A percentile compares a stretch with the other conserved stretches of the same genome.
These are phyloP conservation scores for Blumeria graminis DNA, from an alignment of 2,329 filamentous ascomycete genomes.

Conservation along the genomic window DNA sequence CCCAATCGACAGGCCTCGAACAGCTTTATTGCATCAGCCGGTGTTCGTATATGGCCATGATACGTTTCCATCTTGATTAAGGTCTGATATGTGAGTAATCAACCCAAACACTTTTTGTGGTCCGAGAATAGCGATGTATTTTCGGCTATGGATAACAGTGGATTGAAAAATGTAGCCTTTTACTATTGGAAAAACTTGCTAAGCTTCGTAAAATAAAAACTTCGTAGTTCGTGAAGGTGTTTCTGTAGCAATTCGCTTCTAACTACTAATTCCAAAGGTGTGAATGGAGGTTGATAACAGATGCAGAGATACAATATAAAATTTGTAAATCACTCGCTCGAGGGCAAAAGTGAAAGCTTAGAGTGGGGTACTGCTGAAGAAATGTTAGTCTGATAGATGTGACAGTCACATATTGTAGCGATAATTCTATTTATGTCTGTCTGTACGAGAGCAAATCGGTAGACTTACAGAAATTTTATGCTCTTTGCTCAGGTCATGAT, in stretches of 20 bases:
- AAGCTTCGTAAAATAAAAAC: background rate
- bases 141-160: background rate
- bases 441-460: too few relatives aligned
- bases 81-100: background rate
- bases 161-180: background rate
- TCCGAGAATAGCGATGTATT: background rate
- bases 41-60: slow-evolving; percentile 82
- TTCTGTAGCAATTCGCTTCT: background rate
- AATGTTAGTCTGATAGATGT: too few relatives aligned
- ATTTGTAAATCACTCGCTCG: too few relatives aligned
- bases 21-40: slow-evolving; percentile 89
- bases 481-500: too few relatives aligned
- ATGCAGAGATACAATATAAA: too few relatives aligned
- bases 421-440: too few relatives aligned
- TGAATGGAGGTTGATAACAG: too few relatives aligned
- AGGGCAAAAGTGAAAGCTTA: too few relatives aligned
- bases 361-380: too few relatives aligned
- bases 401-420: too few relatives aligned
- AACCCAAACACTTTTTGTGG: background rate
- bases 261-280: too few relatives aligned
- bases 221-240: background rate
- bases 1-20: slow-evolving; percentile 90
- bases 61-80: slow-evolving; percentile 65
- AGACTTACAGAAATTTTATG: too few relatives aligned
- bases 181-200: background rate